Conservation (phyloP, 75 land plant species). For the Ceratopteris richardii region DNA sequence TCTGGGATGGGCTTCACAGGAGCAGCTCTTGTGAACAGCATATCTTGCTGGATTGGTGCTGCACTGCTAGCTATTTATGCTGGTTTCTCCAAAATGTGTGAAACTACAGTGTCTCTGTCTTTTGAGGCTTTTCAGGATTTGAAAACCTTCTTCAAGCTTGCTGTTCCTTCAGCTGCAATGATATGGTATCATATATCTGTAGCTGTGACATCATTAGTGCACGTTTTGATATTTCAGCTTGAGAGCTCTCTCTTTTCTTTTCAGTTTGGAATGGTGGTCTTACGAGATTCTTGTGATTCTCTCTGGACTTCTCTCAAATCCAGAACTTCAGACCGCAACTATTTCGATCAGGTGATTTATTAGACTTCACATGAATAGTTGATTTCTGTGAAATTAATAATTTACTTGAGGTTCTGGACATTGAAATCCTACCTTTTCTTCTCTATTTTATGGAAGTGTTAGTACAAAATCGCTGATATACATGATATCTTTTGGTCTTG, state of each 20-base stretch:
- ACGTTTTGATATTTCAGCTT: too few species aligned
- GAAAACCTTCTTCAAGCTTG: conserved; percentile 47
- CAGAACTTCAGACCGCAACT: conserved; percentile 57
- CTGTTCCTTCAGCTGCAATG: conserved; percentile 68
- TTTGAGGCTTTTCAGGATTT: conserved; percentile 43
- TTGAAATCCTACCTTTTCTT: too few species aligned
- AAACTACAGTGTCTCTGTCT: conserved; percentile 53
- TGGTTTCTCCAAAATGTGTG: conserved; percentile 16
- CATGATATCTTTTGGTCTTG: conserved; percentile 50
- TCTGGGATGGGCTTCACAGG: conserved; percentile 65
- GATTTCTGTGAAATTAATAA: too few species aligned
- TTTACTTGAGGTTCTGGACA: too few species aligned
- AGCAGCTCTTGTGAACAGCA: conserved; percentile 57
- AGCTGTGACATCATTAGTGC: too few species aligned
- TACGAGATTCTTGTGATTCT: conserved; percentile 52
- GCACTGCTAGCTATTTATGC: conserved; percentile 10
- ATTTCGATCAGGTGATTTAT: conserved; percentile 66
- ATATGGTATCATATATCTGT: too few species aligned
- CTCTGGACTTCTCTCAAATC: conserved; percentile 62
- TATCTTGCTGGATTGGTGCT: conserved; percentile 70
- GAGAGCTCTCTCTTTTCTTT: neutral
- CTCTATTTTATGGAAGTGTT: neutral
- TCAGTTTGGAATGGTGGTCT: conserved; percentile 74
- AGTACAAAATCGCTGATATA: neutral
- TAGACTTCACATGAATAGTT: too few species aligned